Percentiles rank a stretch among this genome's conserved stretches.
These are phyloP conservation scores for Datura wrightii DNA, from an alignment of 257 asterid species.

Conservation along the genomic window DNA sequence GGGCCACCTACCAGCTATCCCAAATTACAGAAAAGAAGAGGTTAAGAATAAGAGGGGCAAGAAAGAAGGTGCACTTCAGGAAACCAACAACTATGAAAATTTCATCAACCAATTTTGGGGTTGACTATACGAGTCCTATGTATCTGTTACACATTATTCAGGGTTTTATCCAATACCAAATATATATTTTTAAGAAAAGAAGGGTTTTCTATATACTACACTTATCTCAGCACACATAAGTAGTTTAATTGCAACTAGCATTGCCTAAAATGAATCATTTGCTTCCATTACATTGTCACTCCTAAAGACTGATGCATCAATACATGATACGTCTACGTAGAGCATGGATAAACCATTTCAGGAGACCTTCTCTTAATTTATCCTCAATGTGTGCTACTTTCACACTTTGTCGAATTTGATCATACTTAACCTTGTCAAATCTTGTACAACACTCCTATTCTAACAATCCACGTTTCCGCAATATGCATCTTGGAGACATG, in stretches of 20 bases:
- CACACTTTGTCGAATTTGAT: not conserved
- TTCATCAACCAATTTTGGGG: constrained; percentile 1
- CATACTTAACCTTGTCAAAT: not conserved
- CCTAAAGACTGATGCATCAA: not conserved
- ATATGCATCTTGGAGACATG: not conserved
- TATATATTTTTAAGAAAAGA: not conserved
- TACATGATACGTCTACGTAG: not conserved
- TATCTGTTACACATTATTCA: not conserved
- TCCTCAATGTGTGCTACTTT: constrained; percentile 1
- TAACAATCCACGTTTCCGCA: not conserved
- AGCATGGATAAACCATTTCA: constrained; percentile 10
- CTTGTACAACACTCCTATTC: constrained; percentile 1
- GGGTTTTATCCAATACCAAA: not conserved
- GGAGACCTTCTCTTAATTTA: not conserved
- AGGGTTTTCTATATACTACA: not conserved
- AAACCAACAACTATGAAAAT: not conserved
- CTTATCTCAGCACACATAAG: not conserved
- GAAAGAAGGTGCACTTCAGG: not conserved
- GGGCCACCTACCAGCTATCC: not conserved
- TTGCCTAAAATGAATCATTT: not conserved
- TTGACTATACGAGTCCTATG: not conserved
- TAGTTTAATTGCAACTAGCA: not conserved
- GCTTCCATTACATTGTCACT: not conserved
- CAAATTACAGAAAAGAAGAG: not conserved
- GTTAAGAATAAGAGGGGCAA: not conserved